Evolutionary conservation across 371 early-diverging fungal species (phyloP).

Genomic region (Rhizopus stolonifer): DNA sequence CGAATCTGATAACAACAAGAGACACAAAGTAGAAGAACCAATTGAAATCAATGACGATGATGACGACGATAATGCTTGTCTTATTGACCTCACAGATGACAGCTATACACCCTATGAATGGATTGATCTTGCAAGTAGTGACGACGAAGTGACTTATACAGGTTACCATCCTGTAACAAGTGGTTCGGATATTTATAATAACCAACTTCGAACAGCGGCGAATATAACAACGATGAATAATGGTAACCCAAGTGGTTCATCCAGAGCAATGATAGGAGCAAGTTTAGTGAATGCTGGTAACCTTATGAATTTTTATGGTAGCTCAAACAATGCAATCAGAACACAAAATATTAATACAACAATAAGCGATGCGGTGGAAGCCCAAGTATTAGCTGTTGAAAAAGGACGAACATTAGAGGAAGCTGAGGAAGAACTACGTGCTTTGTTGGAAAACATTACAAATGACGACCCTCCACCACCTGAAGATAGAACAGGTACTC

Average conservation of each 20-base stretch:
- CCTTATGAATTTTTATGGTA: too few species aligned
- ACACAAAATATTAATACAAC: background rate
- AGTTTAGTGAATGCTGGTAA: too few species aligned
- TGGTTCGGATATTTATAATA: background rate
- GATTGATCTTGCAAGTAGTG: background rate
- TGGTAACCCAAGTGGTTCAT: too few species aligned
- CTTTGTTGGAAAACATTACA: slow-evolving; percentile 43
- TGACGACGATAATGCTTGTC: slow-evolving; percentile 1
- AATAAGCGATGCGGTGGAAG: background rate
- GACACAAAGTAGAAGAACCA: background rate
- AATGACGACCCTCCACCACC: slow-evolving; percentile 39
- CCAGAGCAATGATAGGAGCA: too few species aligned
- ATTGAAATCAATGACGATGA: slow-evolving; percentile 4
- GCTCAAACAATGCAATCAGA: too few species aligned
- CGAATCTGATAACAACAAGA: background rate
- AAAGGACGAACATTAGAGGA: background rate
- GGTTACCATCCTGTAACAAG: background rate
- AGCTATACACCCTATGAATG: background rate
- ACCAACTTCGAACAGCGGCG: too few species aligned
- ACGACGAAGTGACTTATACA: background rate
- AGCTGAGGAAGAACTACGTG: slow-evolving; percentile 41
- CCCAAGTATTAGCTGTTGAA: too few species aligned
- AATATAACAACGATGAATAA: too few species aligned
- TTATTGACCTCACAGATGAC: slow-evolving; percentile 19
- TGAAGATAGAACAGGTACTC: slow-evolving; percentile 50